phyloP scores from a whole-genome alignment of 2,329 filamentous ascomycete genomes.

The Arthrobotrys iridis region DNA sequence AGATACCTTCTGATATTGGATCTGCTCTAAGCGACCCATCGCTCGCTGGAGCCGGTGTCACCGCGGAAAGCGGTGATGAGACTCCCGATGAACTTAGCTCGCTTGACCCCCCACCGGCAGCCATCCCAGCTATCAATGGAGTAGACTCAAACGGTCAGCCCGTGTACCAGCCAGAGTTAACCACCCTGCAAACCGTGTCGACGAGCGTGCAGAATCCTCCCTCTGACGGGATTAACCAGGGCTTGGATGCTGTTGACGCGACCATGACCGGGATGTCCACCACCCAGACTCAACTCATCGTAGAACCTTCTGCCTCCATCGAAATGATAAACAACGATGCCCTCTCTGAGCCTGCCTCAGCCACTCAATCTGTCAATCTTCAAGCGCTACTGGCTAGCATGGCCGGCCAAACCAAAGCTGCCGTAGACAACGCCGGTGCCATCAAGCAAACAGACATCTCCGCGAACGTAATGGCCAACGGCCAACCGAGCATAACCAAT shows the following conservation, averaged over 20 bases:
- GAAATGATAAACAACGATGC: slow-evolving; percentile 31
- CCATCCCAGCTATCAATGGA: slow-evolving; percentile 5
- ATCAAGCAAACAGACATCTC: background rate
- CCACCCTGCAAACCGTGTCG: background rate
- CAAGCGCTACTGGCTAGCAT: slow-evolving; percentile 46
- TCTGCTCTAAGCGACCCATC: slow-evolving; percentile 50
- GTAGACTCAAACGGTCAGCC: slow-evolving; percentile 1
- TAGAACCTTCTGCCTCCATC: slow-evolving; percentile 23
- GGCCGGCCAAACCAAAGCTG: slow-evolving; percentile 28
- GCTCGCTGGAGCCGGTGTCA: background rate
- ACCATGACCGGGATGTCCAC: slow-evolving; percentile 37
- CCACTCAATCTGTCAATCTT: slow-evolving; percentile 37
- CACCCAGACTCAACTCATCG: slow-evolving; percentile 13
- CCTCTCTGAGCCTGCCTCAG: slow-evolving; percentile 23
- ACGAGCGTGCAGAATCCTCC: slow-evolving; percentile 11
- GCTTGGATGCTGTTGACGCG: slow-evolving; percentile 23
- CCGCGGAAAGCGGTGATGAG: slow-evolving; percentile 5
- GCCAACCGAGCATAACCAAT: slow-evolving; percentile 18
- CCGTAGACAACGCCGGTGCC: slow-evolving; percentile 26
- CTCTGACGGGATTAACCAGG: background rate
- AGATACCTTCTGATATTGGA: slow-evolving; percentile 48
- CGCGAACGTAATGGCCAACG: slow-evolving; percentile 10
- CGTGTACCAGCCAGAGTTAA: slow-evolving; percentile 14
- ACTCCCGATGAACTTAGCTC: background rate
- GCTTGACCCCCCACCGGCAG: slow-evolving; percentile 11